These are phyloP conservation scores for Solanum aculeatissimum DNA, from an alignment of 305 asterid genomes.

Conservation along the genomic window DNA sequence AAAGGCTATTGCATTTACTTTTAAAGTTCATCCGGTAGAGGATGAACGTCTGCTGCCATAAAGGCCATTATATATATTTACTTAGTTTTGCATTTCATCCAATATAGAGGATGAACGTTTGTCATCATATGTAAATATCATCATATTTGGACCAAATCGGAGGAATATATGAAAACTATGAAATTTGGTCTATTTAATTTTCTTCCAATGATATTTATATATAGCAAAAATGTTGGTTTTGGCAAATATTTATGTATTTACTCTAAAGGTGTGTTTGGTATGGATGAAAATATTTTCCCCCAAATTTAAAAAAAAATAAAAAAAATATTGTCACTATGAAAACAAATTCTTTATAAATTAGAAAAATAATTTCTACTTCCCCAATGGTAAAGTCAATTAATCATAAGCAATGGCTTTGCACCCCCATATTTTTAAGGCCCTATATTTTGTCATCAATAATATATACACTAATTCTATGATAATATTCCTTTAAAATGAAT, in stretches of 20 bases:
- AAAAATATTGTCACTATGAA: not conserved
- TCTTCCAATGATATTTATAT: not conserved
- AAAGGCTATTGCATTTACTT: not conserved
- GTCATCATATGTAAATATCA: not conserved
- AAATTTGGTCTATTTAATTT: not conserved
- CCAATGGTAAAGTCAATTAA: not conserved
- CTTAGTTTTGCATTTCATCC: not conserved
- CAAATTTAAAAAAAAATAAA: too few species aligned
- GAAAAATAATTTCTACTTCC: too few species aligned
- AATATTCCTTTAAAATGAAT: not conserved
- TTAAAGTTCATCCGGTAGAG: not conserved
- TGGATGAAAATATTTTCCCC: not conserved
- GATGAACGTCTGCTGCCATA: not conserved
- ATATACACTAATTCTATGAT: not conserved
- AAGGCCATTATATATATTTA: not conserved
- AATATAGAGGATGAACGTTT: not conserved
- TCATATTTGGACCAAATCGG: not conserved
- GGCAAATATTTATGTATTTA: not conserved
- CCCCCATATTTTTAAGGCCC: not conserved
- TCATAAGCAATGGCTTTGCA: not conserved
- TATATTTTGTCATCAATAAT: not conserved
- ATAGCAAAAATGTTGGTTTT: not conserved
- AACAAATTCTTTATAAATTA: not conserved
- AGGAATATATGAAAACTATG: not conserved
- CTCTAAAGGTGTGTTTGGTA: not conserved